Percentiles rank a stretch among this genome's conserved stretches.
These are phyloP conservation scores for Candida cerambycidarum DNA, from an alignment of 805 yeast species.

Conservation along the genomic window DNA sequence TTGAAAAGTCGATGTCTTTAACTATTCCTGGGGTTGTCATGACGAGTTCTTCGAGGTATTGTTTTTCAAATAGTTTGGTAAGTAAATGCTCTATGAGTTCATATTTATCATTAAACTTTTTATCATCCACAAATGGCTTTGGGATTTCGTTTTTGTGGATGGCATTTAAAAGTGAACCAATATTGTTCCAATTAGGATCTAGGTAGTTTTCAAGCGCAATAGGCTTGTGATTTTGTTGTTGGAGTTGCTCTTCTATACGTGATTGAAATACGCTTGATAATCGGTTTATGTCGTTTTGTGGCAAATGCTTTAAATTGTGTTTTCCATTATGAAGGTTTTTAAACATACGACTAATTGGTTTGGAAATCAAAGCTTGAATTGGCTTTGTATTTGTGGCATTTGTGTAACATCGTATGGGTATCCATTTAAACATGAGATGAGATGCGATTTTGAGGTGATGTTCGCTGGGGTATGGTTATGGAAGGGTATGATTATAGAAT, in stretches of 20 bases:
- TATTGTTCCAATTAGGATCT: constrained; percentile 26
- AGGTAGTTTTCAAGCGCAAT: constrained; percentile 19
- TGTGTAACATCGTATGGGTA: too few species aligned
- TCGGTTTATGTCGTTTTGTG: neutral
- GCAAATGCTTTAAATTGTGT: neutral
- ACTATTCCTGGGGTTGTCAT: constrained; percentile 11
- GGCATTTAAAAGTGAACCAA: constrained; percentile 20
- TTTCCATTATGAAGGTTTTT: too few species aligned
- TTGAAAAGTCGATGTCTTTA: constrained; percentile 26
- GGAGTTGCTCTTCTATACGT: neutral
- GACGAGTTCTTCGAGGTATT: constrained; percentile 17
- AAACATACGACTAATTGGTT: too few species aligned
- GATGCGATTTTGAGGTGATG: neutral
- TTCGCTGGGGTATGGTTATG: too few species aligned
- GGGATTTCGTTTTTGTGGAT: constrained; percentile 22
- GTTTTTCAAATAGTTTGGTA: constrained; percentile 24
- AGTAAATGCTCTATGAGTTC: constrained; percentile 24
- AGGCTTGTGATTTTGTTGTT: neutral
- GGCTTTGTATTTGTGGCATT: neutral
- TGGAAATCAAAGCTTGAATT: too few species aligned
- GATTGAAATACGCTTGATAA: neutral
- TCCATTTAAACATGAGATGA: constrained; percentile 2
- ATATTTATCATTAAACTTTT: constrained; percentile 16
- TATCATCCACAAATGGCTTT: constrained; percentile 16
- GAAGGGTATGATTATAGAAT: too few species aligned